Evolutionary conservation across 148 eudicot species (phyloP).

Genomic region (Vaccinium vitisidaea): DNA sequence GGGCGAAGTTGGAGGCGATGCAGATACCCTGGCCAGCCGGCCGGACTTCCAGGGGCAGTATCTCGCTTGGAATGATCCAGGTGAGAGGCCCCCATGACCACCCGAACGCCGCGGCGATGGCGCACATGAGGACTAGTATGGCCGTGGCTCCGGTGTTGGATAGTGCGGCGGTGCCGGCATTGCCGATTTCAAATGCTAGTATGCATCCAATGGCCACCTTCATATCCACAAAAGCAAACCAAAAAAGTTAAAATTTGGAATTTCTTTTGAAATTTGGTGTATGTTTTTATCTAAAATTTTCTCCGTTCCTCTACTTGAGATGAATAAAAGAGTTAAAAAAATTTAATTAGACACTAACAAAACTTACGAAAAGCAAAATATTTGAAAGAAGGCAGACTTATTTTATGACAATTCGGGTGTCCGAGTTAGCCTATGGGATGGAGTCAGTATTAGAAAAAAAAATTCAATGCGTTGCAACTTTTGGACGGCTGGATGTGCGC

Average conservation of each 20-base stretch:
- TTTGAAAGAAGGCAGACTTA: neutral
- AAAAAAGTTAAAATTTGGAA: neutral
- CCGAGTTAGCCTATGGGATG: too few species aligned
- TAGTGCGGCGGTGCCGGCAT: constrained; percentile 3
- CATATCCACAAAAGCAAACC: neutral
- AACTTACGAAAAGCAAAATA: neutral
- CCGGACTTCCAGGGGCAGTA: constrained; percentile 18
- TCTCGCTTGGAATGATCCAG: constrained; percentile 47
- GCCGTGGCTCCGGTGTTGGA: constrained; percentile 8
- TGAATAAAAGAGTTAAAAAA: neutral
- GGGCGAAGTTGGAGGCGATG: constrained; percentile 35
- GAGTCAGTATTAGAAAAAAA: too few species aligned
- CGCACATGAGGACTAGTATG: constrained; percentile 36
- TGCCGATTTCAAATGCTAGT: constrained; percentile 23
- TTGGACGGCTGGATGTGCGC: too few species aligned
- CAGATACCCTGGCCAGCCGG: constrained; percentile 28
- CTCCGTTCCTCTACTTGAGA: neutral
- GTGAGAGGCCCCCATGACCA: constrained; percentile 59
- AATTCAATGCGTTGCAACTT: too few species aligned
- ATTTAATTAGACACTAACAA: neutral
- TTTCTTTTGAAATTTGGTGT: neutral
- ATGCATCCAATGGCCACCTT: constrained; percentile 28
- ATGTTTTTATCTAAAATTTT: neutral
- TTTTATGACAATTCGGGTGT: too few species aligned
- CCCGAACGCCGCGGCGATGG: constrained; percentile 34